Evolutionary conservation across 306 rosid genomes (phyloP).

Genomic region (Cicer judaicum): DNA sequence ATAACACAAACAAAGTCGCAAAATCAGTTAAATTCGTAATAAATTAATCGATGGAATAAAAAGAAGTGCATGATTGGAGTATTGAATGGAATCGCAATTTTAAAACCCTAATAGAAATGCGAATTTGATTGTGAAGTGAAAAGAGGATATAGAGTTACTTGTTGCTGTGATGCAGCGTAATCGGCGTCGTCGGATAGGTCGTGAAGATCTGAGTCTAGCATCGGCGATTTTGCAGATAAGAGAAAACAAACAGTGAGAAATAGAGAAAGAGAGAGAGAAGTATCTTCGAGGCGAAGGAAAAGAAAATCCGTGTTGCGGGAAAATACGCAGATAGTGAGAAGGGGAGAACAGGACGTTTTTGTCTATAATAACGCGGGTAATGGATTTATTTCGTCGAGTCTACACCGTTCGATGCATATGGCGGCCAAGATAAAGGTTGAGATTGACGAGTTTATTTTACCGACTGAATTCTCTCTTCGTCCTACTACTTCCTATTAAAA

Average conservation of each 20-base stretch:
- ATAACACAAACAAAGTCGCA: not conserved
- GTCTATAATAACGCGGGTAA: constrained; percentile 41
- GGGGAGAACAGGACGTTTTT: constrained; percentile 28
- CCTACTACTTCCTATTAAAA: too few relatives aligned
- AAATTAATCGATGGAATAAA: not conserved
- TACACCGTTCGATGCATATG: constrained; percentile 20
- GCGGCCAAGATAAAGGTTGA: constrained; percentile 15
- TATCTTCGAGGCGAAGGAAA: constrained; percentile 52
- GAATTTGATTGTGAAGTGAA: constrained; percentile 32
- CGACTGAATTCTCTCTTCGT: not conserved
- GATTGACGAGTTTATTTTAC: constrained; percentile 13
- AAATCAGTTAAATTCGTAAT: constrained; percentile 33
- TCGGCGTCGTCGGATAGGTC: constrained; percentile 97
- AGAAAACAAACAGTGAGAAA: not conserved
- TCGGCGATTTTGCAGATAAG: constrained; percentile 46
- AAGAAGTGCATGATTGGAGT: not conserved
- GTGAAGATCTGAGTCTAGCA: constrained; percentile 87
- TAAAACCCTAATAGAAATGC: constrained; percentile 45
- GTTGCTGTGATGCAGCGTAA: constrained; percentile 91
- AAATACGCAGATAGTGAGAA: constrained; percentile 21
- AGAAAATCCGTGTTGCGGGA: constrained; percentile 37
- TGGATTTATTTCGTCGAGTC: not conserved
- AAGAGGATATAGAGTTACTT: constrained; percentile 49
- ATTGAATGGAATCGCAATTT: constrained; percentile 20
- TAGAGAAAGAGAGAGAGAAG: constrained; percentile 7